Evolutionary conservation across 306 rosid genomes (phyloP), one percentile per base, ranked within the genome.

Genomic region (Trifolium subterraneum): DNA sequence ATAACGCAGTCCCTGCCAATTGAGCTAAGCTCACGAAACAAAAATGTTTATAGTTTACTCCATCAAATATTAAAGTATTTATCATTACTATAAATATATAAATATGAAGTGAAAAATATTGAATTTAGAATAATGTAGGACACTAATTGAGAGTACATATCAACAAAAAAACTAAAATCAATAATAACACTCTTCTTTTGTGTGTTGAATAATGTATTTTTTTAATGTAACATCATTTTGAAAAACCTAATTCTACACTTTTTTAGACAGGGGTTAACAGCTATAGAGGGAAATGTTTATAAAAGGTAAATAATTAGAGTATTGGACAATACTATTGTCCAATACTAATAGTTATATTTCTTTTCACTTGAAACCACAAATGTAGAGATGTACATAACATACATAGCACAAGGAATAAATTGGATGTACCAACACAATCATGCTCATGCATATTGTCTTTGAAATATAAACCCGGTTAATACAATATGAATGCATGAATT

Each of bases 321-420:
- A 74, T 83, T 86, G 89, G 87, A 84, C 82, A 71, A n/a, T n/a
- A n/a, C n/a, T n/a, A n/a, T n/a, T 82, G 79, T 87, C 87, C 79
- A 71, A 80, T 84, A 89, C 86, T 85, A 83, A 90, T 87, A 78
- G 89, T 92, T 83, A 81, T 78, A 81, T 70, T 80, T 64, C 76
- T 79, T 85, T 55, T 70, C 66, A 54, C 75, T 80, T 77, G 14
- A 68, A 54, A 75, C 76, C 75, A 72, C 74, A 50, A 86, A 68
- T 73, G 69, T 78, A 78, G 80, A 86, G 84, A 76, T 79, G 77
- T 14, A 1, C 65, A 59, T 4, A 22, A 6, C 35, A 52, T 52
- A 6, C 35, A 52, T 52, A 52, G 13, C 25, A 52, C 10, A 29
- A 12, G 14, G 5, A 52, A 18, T 9, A 20, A 52, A 52, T 52